Evolutionary conservation across 805 yeast genomes (phyloP).

Genomic region (Schwanniomyces yamadae): DNA sequence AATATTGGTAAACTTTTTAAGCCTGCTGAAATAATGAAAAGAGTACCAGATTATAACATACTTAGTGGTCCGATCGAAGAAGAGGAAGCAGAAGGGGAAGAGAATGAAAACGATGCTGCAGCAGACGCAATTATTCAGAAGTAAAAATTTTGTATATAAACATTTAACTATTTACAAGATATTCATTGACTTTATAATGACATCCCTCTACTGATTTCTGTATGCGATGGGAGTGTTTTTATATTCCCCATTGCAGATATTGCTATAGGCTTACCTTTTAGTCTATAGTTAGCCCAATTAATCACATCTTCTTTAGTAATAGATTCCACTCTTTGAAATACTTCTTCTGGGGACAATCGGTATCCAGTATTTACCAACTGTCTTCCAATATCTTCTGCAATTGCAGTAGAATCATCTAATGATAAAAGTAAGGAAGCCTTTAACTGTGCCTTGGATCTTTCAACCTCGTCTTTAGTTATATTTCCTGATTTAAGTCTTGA

Average conservation of each 20-base stretch:
- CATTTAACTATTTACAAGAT: slow-evolving; percentile 3
- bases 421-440: slow-evolving; percentile 89
- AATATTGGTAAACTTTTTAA: slow-evolving; percentile 86
- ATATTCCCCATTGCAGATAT: slow-evolving; percentile 90
- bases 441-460: slow-evolving; percentile 89
- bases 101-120: slow-evolving; percentile 26
- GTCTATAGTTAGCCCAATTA: slow-evolving; percentile 82
- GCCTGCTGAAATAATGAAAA: slow-evolving; percentile 65
- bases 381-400: slow-evolving; percentile 97
- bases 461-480: slow-evolving; percentile 81
- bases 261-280: slow-evolving; percentile 77
- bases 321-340: slow-evolving; percentile 70
- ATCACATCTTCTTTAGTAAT: slow-evolving; percentile 79
- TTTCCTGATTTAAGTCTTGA: slow-evolving; percentile 75
- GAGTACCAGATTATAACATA: slow-evolving; percentile 65
- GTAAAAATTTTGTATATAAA: slow-evolving; percentile 3
- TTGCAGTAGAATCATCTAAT: slow-evolving; percentile 91
- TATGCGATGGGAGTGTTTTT: slow-evolving; percentile 64
- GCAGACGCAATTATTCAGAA: slow-evolving; percentile 22
- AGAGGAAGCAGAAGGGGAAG: slow-evolving; percentile 35
- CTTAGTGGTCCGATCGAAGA: slow-evolving; percentile 43
- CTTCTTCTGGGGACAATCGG: slow-evolving; percentile 70
- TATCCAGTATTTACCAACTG: slow-evolving; percentile 93
- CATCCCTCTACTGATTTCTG: slow-evolving; percentile 49
- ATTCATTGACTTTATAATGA: slow-evolving; percentile 13